These are phyloP conservation scores for Hymenoscyphus fructigenus DNA, from an alignment of 2,329 filamentous ascomycete species.

Conservation along the genomic window DNA sequence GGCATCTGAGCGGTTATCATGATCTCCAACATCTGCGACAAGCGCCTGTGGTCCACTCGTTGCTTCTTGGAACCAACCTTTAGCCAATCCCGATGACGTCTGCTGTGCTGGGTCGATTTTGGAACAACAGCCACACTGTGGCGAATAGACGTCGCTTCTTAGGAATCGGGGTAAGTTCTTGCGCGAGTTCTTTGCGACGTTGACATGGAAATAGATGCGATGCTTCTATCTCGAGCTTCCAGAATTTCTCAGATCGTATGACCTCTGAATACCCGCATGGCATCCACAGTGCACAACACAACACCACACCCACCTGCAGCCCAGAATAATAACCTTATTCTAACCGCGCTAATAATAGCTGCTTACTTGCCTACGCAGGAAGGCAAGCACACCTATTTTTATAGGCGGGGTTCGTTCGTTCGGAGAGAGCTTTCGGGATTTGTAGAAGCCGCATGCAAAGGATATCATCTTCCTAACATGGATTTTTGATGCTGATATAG, in stretches of 20 bases:
- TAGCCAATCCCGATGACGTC: background rate
- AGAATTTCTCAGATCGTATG: background rate
- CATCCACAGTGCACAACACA: background rate
- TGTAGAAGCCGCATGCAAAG: background rate
- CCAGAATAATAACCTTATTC: background rate
- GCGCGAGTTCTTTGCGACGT: background rate
- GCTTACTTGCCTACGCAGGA: background rate
- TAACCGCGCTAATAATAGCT: constrained; percentile 1
- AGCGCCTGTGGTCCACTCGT: background rate
- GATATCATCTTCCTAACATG: background rate
- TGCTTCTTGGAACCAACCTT: background rate
- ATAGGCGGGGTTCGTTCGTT: background rate
- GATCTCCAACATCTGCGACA: constrained; percentile 3
- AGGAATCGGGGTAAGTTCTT: background rate
- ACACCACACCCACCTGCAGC: background rate
- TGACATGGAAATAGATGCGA: background rate
- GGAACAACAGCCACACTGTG: background rate
- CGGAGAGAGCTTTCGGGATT: background rate
- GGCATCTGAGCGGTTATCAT: constrained; percentile 1
- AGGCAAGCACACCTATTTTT: background rate
- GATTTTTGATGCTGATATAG: background rate
- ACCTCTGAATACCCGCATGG: background rate
- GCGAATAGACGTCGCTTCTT: background rate
- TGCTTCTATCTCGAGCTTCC: background rate
- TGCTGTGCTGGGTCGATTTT: too few species aligned